Conservation (phyloP, 148 eudicot genomes). For the Camellia sinensis region DNA sequence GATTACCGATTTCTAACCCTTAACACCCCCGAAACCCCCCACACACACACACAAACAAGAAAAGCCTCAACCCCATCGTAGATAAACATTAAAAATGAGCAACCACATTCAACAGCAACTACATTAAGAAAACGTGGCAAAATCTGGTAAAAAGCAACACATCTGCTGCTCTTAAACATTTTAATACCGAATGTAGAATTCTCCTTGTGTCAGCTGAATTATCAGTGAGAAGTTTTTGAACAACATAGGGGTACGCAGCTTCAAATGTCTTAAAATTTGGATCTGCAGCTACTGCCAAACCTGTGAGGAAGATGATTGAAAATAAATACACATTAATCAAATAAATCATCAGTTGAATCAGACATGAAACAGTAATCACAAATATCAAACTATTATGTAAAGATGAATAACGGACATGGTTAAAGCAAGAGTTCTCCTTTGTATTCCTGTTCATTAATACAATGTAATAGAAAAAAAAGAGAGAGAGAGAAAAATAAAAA, state of each 20-base stretch:
- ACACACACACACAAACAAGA: neutral
- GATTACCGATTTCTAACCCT: neutral
- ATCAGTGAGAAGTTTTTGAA: slow-evolving; percentile 88
- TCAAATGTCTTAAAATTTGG: slow-evolving; percentile 87
- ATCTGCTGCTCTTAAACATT: neutral
- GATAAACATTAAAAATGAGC: too few species aligned
- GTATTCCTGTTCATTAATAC: neutral
- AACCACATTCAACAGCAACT: neutral
- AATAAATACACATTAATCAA: neutral
- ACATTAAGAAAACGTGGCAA: neutral
- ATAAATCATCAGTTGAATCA: slow-evolving; percentile 9
- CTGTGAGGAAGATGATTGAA: slow-evolving; percentile 31
- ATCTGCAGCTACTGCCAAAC: slow-evolving; percentile 88
- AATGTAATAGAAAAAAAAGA: neutral
- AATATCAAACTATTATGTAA: neutral
- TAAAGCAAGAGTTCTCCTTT: neutral
- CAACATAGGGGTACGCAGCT: slow-evolving; percentile 93
- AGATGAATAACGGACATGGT: neutral
- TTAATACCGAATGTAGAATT: slow-evolving; percentile 71
- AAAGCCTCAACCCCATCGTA: neutral
- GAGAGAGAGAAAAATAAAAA: too few species aligned
- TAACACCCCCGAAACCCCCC: too few species aligned
- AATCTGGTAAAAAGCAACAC: slow-evolving; percentile 4
- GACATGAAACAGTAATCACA: slow-evolving; percentile 2
- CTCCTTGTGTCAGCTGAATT: slow-evolving; percentile 74